Evolutionary conservation across 192 early-diverging fungal genomes (phyloP).

Genomic region (Backusella mclennaniae): DNA sequence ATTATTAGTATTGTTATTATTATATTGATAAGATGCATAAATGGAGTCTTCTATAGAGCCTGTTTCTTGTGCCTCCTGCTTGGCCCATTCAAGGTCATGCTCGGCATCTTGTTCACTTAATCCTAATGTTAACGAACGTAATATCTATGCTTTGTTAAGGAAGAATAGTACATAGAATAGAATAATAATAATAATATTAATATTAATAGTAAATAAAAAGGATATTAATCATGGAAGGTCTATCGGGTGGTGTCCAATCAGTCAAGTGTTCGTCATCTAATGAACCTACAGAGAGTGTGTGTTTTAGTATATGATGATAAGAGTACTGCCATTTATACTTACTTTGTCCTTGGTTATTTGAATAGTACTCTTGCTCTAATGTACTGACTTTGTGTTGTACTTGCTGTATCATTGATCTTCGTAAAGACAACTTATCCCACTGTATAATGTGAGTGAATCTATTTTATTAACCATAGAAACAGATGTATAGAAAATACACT

Average conservation of each 20-base stretch:
- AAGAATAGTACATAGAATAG: background rate
- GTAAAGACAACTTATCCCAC: constrained; percentile 30
- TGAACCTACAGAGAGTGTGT: background rate
- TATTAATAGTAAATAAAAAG: constrained; percentile 24
- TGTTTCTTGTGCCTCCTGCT: constrained; percentile 9
- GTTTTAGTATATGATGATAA: background rate
- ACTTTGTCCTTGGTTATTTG: constrained; percentile 23
- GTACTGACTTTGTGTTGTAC: constrained; percentile 36
- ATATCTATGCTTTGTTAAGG: constrained; percentile 13
- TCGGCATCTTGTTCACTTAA: constrained; percentile 24
- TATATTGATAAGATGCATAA: background rate
- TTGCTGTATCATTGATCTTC: constrained; percentile 31
- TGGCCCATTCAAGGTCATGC: constrained; percentile 22
- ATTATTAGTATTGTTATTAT: background rate
- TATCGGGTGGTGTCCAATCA: constrained; percentile 34
- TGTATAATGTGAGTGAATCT: background rate
- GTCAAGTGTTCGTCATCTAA: constrained; percentile 15
- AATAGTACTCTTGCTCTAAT: constrained; percentile 33
- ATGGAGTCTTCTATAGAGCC: constrained; percentile 1
- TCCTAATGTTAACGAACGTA: constrained; percentile 38
- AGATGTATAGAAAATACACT: background rate
- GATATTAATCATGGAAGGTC: constrained; percentile 41
- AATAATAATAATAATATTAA: background rate
- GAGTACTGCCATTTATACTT: background rate
- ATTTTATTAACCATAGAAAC: background rate